Conservation (phyloP, 148 eudicot species). For the Beta vulgaris region DNA sequence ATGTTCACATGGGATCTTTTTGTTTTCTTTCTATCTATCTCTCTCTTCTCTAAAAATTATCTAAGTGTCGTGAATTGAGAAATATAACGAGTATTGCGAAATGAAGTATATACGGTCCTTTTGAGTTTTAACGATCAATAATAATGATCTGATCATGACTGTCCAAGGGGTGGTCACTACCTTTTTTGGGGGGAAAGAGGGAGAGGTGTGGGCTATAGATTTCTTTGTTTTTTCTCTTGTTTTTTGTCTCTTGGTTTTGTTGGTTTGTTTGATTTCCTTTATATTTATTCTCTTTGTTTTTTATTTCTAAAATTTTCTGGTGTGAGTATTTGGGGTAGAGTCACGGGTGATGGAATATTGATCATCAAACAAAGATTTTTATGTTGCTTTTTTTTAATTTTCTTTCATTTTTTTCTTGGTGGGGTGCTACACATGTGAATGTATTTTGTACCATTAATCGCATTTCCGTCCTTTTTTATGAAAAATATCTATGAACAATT, state of each 20-base stretch:
- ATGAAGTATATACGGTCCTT: too few species aligned
- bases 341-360: constrained; percentile 37
- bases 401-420: not conserved
- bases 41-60: too few species aligned
- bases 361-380: constrained; percentile 25
- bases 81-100: too few species aligned
- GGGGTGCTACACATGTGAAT: constrained; percentile 5
- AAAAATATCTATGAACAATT: not conserved
- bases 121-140: not conserved
- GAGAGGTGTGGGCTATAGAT: constrained; percentile 30
- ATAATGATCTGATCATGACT: constrained; percentile 26
- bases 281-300: constrained; percentile 40
- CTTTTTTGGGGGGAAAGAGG: not conserved
- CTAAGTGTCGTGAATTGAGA: too few species aligned
- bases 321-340: constrained; percentile 22
- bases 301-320: constrained; percentile 12
- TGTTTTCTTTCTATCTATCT: too few species aligned
- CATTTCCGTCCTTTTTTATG: not conserved
- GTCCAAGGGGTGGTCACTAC: constrained; percentile 25
- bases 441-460: constrained; percentile 1
- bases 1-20: too few species aligned
- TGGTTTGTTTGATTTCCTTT: constrained; percentile 35
- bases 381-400: not conserved
- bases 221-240: constrained; percentile 32
- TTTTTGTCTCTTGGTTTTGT: constrained; percentile 39